A percentile compares a stretch with the other conserved stretches of the same genome.
phyloP scores from a whole-genome alignment of 495 filamentous ascomycete species.

The Rusavskia elegans region DNA sequence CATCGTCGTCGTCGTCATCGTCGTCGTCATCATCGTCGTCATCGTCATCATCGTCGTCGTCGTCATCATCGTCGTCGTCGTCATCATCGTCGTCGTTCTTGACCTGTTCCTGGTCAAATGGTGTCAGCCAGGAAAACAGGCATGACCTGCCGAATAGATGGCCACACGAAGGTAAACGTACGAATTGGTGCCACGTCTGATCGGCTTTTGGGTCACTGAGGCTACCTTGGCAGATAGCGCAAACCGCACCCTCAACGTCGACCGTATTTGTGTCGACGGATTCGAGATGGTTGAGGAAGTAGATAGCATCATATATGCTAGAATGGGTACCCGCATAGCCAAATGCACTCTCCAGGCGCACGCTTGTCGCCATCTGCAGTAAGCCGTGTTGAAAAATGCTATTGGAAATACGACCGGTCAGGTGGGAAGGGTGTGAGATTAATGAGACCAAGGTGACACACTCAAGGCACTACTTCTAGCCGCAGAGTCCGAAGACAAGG shows the following conservation, averaged over 20 bases:
- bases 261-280: background rate
- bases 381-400: too few relatives aligned
- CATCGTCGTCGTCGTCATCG: background rate
- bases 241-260: background rate
- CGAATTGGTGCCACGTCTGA: background rate
- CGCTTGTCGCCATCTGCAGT: background rate
- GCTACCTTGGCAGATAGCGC: background rate
- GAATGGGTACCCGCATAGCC: background rate
- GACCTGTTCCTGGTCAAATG: background rate
- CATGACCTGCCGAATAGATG: background rate
- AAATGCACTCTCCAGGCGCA: background rate
- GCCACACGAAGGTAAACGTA: background rate
- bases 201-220: background rate
- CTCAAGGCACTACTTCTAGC: too few relatives aligned
- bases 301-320: background rate
- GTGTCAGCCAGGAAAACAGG: background rate
- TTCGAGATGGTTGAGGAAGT: background rate
- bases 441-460: too few relatives aligned
- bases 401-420: too few relatives aligned
- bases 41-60: background rate
- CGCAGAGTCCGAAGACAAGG: too few relatives aligned
- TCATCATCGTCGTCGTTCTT: background rate
- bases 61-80: background rate
- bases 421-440: too few relatives aligned
- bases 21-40: background rate